Evolutionary conservation across 1,284 basidiomycete species (phyloP).

Genomic region (Melampsora larici-populina): DNA sequence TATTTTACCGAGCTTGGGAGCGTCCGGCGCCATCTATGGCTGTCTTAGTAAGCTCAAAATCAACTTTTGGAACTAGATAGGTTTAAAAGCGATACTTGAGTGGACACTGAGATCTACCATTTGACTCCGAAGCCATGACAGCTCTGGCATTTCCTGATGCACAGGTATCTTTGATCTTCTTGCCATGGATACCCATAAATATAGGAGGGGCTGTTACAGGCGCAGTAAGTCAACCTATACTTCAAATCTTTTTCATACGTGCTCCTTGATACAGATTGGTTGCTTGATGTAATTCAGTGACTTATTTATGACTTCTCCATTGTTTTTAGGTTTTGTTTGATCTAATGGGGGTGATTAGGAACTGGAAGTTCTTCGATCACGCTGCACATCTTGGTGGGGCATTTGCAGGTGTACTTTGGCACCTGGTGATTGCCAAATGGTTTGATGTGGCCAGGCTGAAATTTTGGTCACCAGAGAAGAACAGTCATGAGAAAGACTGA

Average conservation of each 20-base stretch:
- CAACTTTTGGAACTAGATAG: no score
- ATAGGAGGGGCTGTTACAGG: conserved; percentile 45
- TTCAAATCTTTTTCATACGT: background rate
- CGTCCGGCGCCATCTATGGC: conserved; percentile 47
- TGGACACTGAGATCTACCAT: background rate
- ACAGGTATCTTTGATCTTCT: conserved; percentile 48
- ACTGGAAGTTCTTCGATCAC: conserved; percentile 49
- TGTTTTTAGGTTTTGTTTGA: conserved; percentile 45
- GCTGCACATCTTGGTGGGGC: conserved; percentile 48
- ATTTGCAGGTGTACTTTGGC: conserved; percentile 39
- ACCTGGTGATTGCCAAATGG: conserved; percentile 39
- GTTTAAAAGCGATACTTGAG: no score
- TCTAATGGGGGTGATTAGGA: conserved; percentile 46
- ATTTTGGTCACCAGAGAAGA: conserved; percentile 15
- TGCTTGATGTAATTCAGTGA: background rate
- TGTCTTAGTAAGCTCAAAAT: conserved; percentile 39
- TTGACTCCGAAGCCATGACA: conserved; percentile 43
- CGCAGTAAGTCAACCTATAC: conserved; percentile 23
- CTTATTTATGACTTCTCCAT: background rate
- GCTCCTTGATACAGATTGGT: background rate
- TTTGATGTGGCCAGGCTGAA: conserved; percentile 29
- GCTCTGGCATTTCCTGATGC: conserved; percentile 48
- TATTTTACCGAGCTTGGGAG: conserved; percentile 41
- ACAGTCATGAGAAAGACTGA: background rate
- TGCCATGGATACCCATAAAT: conserved; percentile 49